Evolutionary conservation across 2,329 filamentous ascomycete species (phyloP).

Genomic region (Lasiodiplodia gonubiensis): DNA sequence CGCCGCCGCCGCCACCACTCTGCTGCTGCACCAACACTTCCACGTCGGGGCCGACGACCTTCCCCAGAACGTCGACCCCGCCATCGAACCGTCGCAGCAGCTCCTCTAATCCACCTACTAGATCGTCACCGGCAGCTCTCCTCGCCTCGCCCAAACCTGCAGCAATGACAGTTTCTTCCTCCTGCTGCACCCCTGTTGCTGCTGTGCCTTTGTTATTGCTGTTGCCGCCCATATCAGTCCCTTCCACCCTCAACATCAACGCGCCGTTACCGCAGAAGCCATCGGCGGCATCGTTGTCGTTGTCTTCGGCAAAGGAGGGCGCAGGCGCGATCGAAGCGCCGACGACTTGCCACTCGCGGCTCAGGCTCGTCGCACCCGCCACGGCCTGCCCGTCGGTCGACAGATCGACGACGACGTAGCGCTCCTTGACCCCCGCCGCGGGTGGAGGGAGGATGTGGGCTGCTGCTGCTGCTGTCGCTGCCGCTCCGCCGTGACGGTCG

Average conservation of each 20-base stretch:
- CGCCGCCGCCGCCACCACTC: not conserved
- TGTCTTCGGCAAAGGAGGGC: constrained; percentile 65
- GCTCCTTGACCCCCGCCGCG: constrained; percentile 56
- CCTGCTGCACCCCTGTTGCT: constrained; percentile 29
- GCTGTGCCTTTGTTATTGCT: not conserved
- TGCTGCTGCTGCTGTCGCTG: constrained; percentile 35
- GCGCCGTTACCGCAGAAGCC: constrained; percentile 35
- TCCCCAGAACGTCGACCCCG: constrained; percentile 42
- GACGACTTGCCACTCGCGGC: constrained; percentile 73
- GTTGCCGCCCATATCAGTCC: constrained; percentile 49
- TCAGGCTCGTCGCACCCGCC: constrained; percentile 72
- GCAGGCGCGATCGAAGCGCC: constrained; percentile 61
- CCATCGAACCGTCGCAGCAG: constrained; percentile 46
- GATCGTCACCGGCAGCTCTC: constrained; percentile 41
- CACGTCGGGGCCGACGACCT: constrained; percentile 37
- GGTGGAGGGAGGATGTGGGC: constrained; percentile 52
- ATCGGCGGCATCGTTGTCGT: constrained; percentile 16
- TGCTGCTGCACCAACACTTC: not conserved
- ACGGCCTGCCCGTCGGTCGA: constrained; percentile 57
- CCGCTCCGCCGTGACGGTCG: constrained; percentile 32
- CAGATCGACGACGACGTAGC: constrained; percentile 64
- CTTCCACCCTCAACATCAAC: constrained; percentile 69
- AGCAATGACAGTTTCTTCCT: not conserved
- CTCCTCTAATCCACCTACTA: constrained; percentile 44
- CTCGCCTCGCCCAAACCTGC: constrained; percentile 36